Base-by-base conservation (phyloP, 371 early-diverging fungal genomes). In the Lichtheimia ornata region DNA sequence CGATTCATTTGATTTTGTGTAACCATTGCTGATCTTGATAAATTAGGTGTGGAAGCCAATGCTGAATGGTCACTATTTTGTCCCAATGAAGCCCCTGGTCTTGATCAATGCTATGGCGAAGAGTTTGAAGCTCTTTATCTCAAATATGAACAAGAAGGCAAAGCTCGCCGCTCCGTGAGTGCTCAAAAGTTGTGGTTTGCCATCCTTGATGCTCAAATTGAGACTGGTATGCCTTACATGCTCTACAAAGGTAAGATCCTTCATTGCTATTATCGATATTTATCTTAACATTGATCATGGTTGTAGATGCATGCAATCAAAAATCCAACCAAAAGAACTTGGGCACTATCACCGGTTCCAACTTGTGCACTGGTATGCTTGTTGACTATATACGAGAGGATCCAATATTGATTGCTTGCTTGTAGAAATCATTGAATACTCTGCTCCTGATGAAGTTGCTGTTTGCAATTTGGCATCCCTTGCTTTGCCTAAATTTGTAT, bases 401-500 rank as follows among this genome's bases (percentile, higher is more conserved):
- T 18, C 4, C 50, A 35, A 35, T 6, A 35, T 11, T 35, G 11
- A 35, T 6, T 9, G 6, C 2, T 25, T 9, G 41, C 20, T 41
- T 20, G 9, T 50, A 60, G 95, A 99, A 70, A 97, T 99, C 69
- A 90, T 99, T 50, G 94, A 99, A 73, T 98, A 97, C 86, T 92
- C 97, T 4, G 75, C 86, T 14, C 90, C 94, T 47, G 97, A 98
- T 70, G 99, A 98, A 72, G 93, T 97, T 4, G 99, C 99, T 49
- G 99, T 99, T 35, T 99, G 99, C 88, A 99, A 99, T 77, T 72
- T 99, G 67, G 99, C 98, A 11, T 95, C 96, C 20, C 87, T 99
- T 56, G 94, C 97, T 24, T 83, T 99, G 41, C 98, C 99, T 13
- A 81, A 83, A 27, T 98, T 91, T 86, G 95, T 99, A 41, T 65